Evolutionary conservation across 164 flowering plant genomes (phyloP).

Genomic region (Sextonia rubra): DNA sequence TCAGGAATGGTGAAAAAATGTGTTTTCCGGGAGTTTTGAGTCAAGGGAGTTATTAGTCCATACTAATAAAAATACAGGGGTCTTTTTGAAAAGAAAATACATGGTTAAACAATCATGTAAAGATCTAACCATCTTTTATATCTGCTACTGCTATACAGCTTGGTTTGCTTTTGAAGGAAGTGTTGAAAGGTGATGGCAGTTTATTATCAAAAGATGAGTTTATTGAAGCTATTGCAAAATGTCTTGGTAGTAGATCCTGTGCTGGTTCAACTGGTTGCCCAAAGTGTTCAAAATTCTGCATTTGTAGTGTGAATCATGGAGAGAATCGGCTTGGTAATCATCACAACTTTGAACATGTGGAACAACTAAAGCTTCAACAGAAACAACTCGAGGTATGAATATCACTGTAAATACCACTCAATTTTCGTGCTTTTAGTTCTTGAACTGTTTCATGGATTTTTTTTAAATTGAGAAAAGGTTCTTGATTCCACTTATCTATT

Average conservation of each 20-base stretch:
- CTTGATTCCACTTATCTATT: background rate
- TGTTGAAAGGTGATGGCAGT: conserved; percentile 35
- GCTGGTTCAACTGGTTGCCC: conserved; percentile 42
- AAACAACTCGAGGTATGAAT: conserved; percentile 57
- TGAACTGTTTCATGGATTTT: background rate
- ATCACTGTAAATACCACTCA: background rate
- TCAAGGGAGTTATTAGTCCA: no score
- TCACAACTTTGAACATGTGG: conserved; percentile 20
- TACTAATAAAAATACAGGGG: background rate
- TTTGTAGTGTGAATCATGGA: conserved; percentile 47
- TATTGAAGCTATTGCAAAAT: conserved; percentile 48
- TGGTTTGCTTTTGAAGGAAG: conserved; percentile 50
- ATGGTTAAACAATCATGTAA: background rate
- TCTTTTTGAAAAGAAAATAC: background rate
- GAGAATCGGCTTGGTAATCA: conserved; percentile 6
- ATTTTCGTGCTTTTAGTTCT: background rate
- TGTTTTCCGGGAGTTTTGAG: no score
- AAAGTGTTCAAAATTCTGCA: conserved; percentile 42
- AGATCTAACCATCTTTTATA: conserved; percentile 1
- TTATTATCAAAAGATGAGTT: conserved; percentile 45
- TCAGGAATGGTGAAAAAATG: no score
- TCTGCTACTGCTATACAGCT: conserved; percentile 36
- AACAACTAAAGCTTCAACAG: conserved; percentile 39
- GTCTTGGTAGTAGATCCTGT: conserved; percentile 39
- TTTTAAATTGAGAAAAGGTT: no score